Evolutionary conservation across 768 basidiomycete species (phyloP), one percentile per base, ranked within the genome.

Genomic region (Artomyces pyxidatus): DNA sequence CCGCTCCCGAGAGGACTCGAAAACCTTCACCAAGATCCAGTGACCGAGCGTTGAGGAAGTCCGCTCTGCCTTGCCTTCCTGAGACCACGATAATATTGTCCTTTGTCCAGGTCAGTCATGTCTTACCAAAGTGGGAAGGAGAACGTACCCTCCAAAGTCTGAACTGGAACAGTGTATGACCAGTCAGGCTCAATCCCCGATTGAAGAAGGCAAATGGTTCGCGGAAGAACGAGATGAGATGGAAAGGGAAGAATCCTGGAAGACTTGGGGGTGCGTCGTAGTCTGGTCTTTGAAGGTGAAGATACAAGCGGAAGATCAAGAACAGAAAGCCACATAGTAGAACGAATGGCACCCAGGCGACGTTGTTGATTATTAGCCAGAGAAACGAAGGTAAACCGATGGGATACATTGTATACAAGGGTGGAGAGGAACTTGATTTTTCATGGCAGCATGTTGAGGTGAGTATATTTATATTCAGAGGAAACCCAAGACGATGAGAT

Each of bases 21-120:
- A 86, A 88, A 5, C 85, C 86, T 68, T 86, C 84, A 37, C 80
- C 81, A 44, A 89, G 74, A 64, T 88, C 84, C 53, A 89, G 76
- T 19, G 76, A 76, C 64, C 78, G 80, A 48, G 82, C 77, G 3
- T 74, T 73, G 58, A 88, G 85, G 65, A 88, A 88, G 3, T 78
- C 72, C 48, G 76, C 74, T 48, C 86, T 71, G 14, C 78, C 86
- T 28, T 70, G 72, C 60, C 86, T 83, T 45, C 86, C 87, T 35
- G 86, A 88, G 35, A 88, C 75, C 28, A 83, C 85, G 45, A 89
- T 72, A 56, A 89, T 84, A 3, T 74, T 80, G 54, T 83, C 80
- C 85, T 88, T 59, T 42, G 53, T 50, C 60, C 53, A 42, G 56
- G 49, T 59, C 45, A 43, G 52, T 40, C 39, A 56, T 52, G 47